phyloP scores from a whole-genome alignment of 352 stramenopile genomes.

The Globisporangium radiosum region DNA sequence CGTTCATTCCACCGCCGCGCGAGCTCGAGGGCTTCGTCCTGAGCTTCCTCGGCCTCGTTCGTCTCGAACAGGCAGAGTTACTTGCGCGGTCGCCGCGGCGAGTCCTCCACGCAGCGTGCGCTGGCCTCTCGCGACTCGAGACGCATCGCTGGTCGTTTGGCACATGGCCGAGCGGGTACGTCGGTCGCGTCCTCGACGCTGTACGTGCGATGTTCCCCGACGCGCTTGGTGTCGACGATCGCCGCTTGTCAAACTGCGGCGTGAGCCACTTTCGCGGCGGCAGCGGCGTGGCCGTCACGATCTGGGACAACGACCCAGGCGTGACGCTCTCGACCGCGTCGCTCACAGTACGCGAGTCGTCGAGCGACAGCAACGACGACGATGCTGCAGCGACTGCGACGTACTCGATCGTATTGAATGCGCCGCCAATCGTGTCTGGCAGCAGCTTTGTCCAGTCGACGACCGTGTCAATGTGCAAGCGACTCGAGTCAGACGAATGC shows the following conservation, averaged over 20 bases:
- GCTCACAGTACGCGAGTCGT: conserved; percentile 32
- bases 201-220: conserved; percentile 47
- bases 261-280: conserved; percentile 31
- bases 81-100: conserved; percentile 29
- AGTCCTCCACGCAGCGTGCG: conserved; percentile 42
- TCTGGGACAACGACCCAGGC: conserved; percentile 77
- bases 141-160: conserved; percentile 54
- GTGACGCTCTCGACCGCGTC: conserved; percentile 42
- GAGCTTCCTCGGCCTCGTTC: conserved; percentile 60
- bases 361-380: not conserved
- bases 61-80: conserved; percentile 36
- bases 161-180: conserved; percentile 46
- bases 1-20: conserved; percentile 28
- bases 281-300: conserved; percentile 42
- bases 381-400: conserved; percentile 6
- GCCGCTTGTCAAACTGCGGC: conserved; percentile 68
- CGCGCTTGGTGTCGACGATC: conserved; percentile 23
- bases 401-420: conserved; percentile 67
- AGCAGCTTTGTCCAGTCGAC: conserved; percentile 3
- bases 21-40: conserved; percentile 50
- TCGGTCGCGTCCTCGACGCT: conserved; percentile 33
- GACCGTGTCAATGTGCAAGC: conserved; percentile 22
- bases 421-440: conserved; percentile 24
- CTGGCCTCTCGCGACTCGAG: conserved; percentile 44
- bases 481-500: conserved; percentile 28